Base-by-base conservation (phyloP, 805 yeast genomes). In the Isabelozyma heimii region DNA sequence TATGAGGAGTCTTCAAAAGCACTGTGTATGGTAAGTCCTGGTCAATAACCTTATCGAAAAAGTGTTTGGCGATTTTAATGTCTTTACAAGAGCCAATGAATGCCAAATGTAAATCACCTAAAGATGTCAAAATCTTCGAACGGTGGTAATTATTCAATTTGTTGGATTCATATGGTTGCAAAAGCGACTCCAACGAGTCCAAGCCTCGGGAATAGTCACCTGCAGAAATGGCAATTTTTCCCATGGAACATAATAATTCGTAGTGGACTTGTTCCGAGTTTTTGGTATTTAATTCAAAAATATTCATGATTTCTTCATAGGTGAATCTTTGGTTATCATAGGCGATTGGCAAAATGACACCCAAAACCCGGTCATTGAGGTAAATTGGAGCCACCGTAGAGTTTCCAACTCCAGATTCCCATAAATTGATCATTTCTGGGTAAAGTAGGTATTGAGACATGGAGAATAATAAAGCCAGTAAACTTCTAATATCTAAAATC, bases 1-100 rank as follows among this genome's bases (percentile, higher is more conserved):
- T 84, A 54, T 83, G 82, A 39, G 91, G 87, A 14, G 87, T 88
- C 64, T 88, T 91, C 56, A 87, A 72, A 40, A 79, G 81, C 27
- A 88, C 83, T 48, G 73, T 70, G 62, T 89, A 89, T 14, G 95
- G 95, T 77, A 87, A 83, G 53, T 82, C 83, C 56, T 76, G 79
- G 52, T 78, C 74, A 45, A 87, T 73, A 3, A 89, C 92, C 63
- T 85, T 87, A 56, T 83, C 84, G 64, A 85, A 88, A 59, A 89
- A 89, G 39, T 82, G 79, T 60, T 81, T 82, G 4, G 96, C 89
- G 42, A 89, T 84, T 40, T 73, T 73, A 47, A 87, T 75, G 61
- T 89, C 91, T 60, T 80, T 81, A 65, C 90, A 85, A 55, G 81
- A 82, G 42, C 95, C 94, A 61, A 89, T 85, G 58, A 89, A 89